Evolutionary conservation across 1,284 basidiomycete species (phyloP), one percentile per base, ranked within the genome.

Genomic region (Malassezia slooffiae): DNA sequence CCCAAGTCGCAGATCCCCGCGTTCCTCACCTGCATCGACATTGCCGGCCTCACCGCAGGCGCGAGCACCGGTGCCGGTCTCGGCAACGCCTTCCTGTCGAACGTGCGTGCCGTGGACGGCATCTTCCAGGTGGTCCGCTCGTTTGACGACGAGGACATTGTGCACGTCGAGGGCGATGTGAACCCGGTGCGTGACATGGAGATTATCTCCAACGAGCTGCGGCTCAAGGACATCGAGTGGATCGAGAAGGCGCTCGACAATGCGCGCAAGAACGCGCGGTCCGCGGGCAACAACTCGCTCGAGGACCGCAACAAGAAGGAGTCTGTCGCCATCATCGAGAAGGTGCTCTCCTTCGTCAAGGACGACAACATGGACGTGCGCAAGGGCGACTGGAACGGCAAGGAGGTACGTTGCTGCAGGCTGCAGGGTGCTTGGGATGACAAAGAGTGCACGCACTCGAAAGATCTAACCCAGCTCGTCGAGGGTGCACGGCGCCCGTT

Each of bases 211-310:
- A 93, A 80, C 24, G 66, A 69, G 49, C 56, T 69, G 40, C 77
- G 90, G 37, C 74, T 97, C 43, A 99, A 99, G 75, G 93, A 99
- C 71, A 93, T 93, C 55, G 93, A 97, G 68, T 99, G 93, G 93
- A 81, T 87, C 11, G 85, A 96, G 73, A 96, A 96, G 74, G 75
- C 80, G 38, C 72, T 95, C 26, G 91, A 96, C 0, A 73, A 49
- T 15, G 34, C 59, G 5, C 55, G 54, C 39, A 67, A 65, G 52
- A 54, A 52, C 26, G 61, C 58, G 7, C 44, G 63, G 0, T 57
- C 53, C 15, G 62, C 62, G 7, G 85, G 85, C 10, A 86, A 76
- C 66, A 79, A 72, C 46, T 84, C 80, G 66, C 75, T 99, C 58
- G 89, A 88, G 1, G 91, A 93, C 73, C 95, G 85, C 74, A 88